These are phyloP conservation scores for Penicillium sp. DNA, from an alignment of 2,329 filamentous ascomycete genomes.

Conservation along the genomic window DNA sequence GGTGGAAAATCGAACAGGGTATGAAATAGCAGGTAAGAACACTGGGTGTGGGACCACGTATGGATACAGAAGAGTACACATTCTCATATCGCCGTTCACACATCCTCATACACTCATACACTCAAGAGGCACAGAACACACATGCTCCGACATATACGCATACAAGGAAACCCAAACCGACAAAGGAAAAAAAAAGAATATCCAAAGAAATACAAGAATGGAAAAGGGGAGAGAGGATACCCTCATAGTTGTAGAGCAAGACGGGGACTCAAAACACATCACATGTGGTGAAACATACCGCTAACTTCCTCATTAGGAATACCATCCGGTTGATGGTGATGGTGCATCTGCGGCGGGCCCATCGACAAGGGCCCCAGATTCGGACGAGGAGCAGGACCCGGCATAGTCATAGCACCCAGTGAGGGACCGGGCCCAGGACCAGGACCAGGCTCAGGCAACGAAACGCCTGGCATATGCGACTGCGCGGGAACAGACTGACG, in stretches of 20 bases:
- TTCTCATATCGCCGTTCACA: conserved; percentile 17
- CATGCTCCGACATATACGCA: conserved; percentile 20
- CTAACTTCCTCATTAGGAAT: conserved; percentile 72
- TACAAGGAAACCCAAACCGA: conserved; percentile 11
- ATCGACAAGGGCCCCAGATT: conserved; percentile 65
- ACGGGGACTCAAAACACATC: conserved; percentile 43
- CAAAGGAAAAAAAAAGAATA: conserved; percentile 3
- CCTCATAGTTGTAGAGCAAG: not conserved
- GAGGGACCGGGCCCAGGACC: conserved; percentile 59
- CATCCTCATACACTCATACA: conserved; percentile 16
- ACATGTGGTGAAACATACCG: conserved; percentile 98
- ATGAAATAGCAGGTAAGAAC: conserved; percentile 19
- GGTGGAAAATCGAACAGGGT: conserved; percentile 24
- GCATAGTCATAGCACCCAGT: conserved; percentile 56
- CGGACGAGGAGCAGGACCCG: conserved; percentile 34
- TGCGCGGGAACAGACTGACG: conserved; percentile 69
- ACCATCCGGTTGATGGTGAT: conserved; percentile 71
- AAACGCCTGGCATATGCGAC: conserved; percentile 54
- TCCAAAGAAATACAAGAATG: conserved; percentile 9
- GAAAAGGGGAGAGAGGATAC: conserved; percentile 8
- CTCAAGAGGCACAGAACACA: conserved; percentile 4
- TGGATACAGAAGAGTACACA: conserved; percentile 30
- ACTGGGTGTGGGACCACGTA: conserved; percentile 27
- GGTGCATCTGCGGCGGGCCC: conserved; percentile 68
- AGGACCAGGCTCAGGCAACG: conserved; percentile 53